phyloP scores from a whole-genome alignment of 2,329 filamentous ascomycete genomes.

The Sporothrix sp. region DNA sequence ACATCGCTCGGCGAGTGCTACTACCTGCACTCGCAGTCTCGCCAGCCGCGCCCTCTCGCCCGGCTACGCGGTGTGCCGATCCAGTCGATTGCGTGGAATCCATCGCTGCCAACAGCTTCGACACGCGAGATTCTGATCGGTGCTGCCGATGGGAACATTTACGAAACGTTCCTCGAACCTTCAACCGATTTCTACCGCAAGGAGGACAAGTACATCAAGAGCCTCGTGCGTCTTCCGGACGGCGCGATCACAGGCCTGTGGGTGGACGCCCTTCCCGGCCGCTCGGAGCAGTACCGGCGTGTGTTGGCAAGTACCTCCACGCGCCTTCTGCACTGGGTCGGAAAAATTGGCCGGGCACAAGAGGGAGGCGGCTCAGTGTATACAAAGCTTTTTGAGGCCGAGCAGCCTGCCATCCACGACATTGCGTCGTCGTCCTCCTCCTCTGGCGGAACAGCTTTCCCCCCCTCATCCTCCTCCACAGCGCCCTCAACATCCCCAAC shows the following conservation, averaged over 20 bases:
- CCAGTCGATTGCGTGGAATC: conserved; percentile 90
- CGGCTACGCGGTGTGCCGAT: conserved; percentile 78
- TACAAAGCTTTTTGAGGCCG: conserved; percentile 75
- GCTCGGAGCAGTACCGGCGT: conserved; percentile 55
- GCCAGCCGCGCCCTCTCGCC: conserved; percentile 71
- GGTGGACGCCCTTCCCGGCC: conserved; percentile 62
- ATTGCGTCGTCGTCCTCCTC: conserved; percentile 47
- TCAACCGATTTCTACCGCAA: conserved; percentile 90
- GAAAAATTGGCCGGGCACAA: conserved; percentile 57
- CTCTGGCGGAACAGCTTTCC: background rate
- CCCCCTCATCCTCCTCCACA: background rate
- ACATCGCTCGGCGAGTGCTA: conserved; percentile 92
- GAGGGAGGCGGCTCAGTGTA: conserved; percentile 83
- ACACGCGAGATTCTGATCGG: conserved; percentile 91
- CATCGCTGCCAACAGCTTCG: conserved; percentile 81
- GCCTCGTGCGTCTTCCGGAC: conserved; percentile 71
- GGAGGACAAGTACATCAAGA: conserved; percentile 86
- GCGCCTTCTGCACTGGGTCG: conserved; percentile 70
- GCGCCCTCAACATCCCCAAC: conserved; percentile 32
- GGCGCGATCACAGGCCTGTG: conserved; percentile 75
- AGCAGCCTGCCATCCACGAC: conserved; percentile 70
- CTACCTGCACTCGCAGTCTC: conserved; percentile 92
- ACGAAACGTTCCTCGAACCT: conserved; percentile 90
- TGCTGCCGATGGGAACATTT: conserved; percentile 86
- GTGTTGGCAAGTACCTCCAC: conserved; percentile 73